Evolutionary conservation across 106 monocot genomes (phyloP).

Genomic region (Alisma plantagoaquatica): DNA sequence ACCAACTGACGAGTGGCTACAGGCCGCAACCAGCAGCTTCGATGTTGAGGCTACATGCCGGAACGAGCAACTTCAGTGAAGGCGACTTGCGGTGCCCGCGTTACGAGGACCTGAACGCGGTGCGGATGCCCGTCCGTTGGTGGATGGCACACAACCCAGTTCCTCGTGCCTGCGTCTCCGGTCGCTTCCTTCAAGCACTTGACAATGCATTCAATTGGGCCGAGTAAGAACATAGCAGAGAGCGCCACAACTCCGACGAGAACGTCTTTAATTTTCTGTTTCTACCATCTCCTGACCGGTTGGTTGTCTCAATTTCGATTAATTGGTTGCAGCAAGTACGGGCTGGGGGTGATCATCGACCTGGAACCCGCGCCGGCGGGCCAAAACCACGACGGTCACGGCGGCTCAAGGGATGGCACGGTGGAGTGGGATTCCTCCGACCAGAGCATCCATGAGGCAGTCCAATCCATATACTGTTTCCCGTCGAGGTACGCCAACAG

Average conservation of each 20-base stretch:
- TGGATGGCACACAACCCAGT: slow-evolving; percentile 64
- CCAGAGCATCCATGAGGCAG: slow-evolving; percentile 32
- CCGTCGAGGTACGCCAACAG: slow-evolving; percentile 40
- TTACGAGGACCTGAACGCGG: slow-evolving; percentile 38
- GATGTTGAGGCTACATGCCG: slow-evolving; percentile 4
- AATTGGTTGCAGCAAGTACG: slow-evolving; percentile 37
- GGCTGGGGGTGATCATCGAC: slow-evolving; percentile 46
- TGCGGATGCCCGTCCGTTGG: slow-evolving; percentile 89
- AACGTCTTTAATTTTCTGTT: too few relatives aligned
- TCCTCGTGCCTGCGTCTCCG: slow-evolving; percentile 56
- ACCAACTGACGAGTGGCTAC: slow-evolving; percentile 17
- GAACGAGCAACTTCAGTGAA: slow-evolving; percentile 46
- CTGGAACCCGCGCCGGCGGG: slow-evolving; percentile 59
- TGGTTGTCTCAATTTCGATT: too few relatives aligned
- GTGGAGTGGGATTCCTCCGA: slow-evolving; percentile 60
- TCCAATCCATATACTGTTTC: slow-evolving; percentile 53
- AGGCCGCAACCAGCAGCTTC: background rate
- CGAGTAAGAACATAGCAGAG: slow-evolving; percentile 53
- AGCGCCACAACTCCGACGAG: too few relatives aligned
- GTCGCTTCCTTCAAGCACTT: slow-evolving; percentile 46
- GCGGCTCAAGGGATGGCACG: slow-evolving; percentile 61
- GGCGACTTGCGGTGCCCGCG: slow-evolving; percentile 59
- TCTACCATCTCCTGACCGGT: too few relatives aligned
- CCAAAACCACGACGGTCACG: slow-evolving; percentile 54
- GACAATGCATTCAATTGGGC: slow-evolving; percentile 83